Conservation (phyloP, 306 rosid genomes). For the Vachellia pachyceras region DNA sequence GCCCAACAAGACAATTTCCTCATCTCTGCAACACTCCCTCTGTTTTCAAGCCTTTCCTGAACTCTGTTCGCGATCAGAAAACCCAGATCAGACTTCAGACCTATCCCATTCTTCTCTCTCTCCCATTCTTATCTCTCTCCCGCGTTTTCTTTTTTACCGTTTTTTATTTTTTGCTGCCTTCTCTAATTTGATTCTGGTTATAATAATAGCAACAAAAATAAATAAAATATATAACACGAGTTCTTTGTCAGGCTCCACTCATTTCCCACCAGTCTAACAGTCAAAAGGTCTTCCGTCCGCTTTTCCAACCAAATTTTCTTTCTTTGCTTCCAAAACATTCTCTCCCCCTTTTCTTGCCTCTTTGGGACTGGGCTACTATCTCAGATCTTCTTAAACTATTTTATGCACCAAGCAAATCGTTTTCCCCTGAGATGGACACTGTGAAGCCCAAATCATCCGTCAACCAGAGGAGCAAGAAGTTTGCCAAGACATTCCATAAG, state of each 20-base stretch:
- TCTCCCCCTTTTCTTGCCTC: no score
- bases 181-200: constrained; percentile 35
- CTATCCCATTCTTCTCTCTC: constrained; percentile 29
- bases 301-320: constrained; percentile 52
- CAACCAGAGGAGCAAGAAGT: constrained; percentile 58
- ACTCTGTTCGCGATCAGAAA: not conserved
- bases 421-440: constrained; percentile 61
- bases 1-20: not conserved
- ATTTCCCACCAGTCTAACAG: constrained; percentile 38
- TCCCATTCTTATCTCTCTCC: no score
- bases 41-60: not conserved
- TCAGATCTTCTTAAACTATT: constrained; percentile 6
- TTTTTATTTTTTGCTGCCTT: not conserved
- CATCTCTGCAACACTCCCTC: not conserved
- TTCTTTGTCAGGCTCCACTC: constrained; percentile 26
- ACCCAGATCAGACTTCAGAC: not conserved
- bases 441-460: constrained; percentile 65
- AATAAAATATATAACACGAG: constrained; percentile 4
- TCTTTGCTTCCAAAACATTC: constrained; percentile 30
- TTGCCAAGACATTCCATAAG: constrained; percentile 67
- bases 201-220: not conserved
- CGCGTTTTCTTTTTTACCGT: constrained; percentile 29
- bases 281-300: constrained; percentile 55
- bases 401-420: constrained; percentile 43
- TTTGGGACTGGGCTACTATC: not conserved